Evolutionary conservation across 371 early-diverging fungal species (phyloP), one percentile per base, ranked within the genome.

Genomic region (Blyttiomyces sp.): DNA sequence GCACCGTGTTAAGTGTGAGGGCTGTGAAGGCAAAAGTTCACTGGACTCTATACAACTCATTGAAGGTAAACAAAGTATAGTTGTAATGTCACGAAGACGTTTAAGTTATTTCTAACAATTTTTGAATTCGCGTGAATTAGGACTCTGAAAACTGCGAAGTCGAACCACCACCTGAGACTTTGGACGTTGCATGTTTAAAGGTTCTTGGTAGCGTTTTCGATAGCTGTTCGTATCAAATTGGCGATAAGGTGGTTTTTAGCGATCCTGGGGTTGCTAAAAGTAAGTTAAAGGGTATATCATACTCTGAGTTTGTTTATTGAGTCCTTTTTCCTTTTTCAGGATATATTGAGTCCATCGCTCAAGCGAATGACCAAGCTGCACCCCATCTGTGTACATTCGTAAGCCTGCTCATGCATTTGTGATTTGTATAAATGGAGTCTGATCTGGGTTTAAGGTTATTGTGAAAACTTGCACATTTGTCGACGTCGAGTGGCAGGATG

Each of bases 401-500:
- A n/a, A n/a, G n/a, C n/a, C n/a, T n/a, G n/a, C n/a, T n/a, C n/a
- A n/a, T n/a, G n/a, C n/a, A n/a, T n/a, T n/a, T n/a, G n/a, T n/a
- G n/a, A n/a, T n/a, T n/a, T n/a, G n/a, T n/a, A n/a, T n/a, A n/a
- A n/a, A n/a, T n/a, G n/a, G n/a, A n/a, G n/a, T n/a, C n/a, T n/a
- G n/a, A n/a, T n/a, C n/a, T n/a, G n/a, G n/a, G n/a, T n/a, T n/a
- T n/a, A n/a, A n/a, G n/a, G n/a, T 61, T 61, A 66, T 76, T 34
- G 61, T 71, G 28, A 57, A 64, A 30, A 75, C 72, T 4, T 72
- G 62, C 28, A 77, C 80, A 4, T 16, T 49, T 11, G 73, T 74
- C 19, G 68, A 64, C 9, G 65, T 80, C 13, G 66, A 71, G 39
- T 80, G 81, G 81, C 81, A 80, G 62, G 76, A 80, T 57, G 66